Conservation (phyloP, 306 rosid species). For the Macrotyloma uniflorum region DNA sequence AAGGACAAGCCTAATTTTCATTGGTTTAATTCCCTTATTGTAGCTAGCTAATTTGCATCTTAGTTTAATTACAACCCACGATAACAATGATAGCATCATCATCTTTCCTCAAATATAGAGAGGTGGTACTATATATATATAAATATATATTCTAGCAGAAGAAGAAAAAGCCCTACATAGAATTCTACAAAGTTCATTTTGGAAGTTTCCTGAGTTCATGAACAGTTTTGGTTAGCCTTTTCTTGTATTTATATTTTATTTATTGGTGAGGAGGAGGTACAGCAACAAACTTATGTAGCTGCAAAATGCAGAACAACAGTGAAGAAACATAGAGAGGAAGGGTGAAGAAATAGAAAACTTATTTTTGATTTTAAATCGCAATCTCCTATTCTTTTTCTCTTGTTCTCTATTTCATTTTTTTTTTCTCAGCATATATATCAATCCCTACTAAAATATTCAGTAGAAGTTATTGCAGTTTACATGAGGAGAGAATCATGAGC, state of each 20-base stretch:
- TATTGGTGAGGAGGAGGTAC: conserved; percentile 38
- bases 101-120: conserved; percentile 29
- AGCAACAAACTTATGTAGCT: conserved; percentile 30
- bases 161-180: conserved; percentile 27
- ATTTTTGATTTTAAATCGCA: background rate
- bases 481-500: background rate
- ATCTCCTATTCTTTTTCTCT: conserved; percentile 14
- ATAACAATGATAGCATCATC: conserved; percentile 29
- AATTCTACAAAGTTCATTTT: conserved; percentile 35
- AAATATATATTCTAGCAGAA: conserved; percentile 34
- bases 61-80: conserved; percentile 30
- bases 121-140: conserved; percentile 24
- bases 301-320: conserved; percentile 36
- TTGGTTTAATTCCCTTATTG: conserved; percentile 17
- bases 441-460: background rate
- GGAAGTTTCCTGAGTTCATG: conserved; percentile 36
- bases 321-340: conserved; percentile 13
- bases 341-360: conserved; percentile 37
- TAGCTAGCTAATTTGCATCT: conserved; percentile 29
- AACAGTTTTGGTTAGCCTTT: conserved; percentile 47
- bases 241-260: conserved; percentile 34
- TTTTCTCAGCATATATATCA: background rate
- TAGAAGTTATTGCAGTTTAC: background rate
- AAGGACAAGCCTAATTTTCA: conserved; percentile 57
- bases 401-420: conserved; percentile 1